phyloP scores from a whole-genome alignment of 2,329 filamentous ascomycete species.

The Sporothrix pallida region DNA sequence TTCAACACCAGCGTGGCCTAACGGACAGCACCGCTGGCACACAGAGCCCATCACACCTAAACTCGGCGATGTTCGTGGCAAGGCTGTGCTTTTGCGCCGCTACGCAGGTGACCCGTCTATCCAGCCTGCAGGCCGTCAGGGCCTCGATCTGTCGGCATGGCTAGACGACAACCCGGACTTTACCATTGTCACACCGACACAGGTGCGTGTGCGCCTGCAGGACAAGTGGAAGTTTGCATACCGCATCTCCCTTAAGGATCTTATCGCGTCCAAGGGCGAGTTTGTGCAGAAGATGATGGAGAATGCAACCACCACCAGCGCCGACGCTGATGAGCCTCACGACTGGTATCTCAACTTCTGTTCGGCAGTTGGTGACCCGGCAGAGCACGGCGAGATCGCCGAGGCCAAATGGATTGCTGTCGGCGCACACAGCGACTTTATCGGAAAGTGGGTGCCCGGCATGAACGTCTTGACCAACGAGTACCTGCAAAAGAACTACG shows the following conservation, averaged over 20 bases:
- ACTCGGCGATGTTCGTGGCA: constrained; percentile 67
- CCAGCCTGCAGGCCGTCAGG: constrained; percentile 42
- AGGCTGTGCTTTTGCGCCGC: constrained; percentile 70
- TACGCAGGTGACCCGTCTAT: constrained; percentile 54
- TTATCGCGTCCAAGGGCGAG: constrained; percentile 49
- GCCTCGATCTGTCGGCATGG: constrained; percentile 57
- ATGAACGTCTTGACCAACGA: constrained; percentile 50
- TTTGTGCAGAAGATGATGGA: constrained; percentile 49
- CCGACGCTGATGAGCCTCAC: constrained; percentile 39
- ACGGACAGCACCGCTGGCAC: constrained; percentile 60
- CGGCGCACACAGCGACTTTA: constrained; percentile 50
- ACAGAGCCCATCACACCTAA: constrained; percentile 63
- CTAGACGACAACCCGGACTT: constrained; percentile 69
- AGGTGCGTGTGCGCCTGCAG: constrained; percentile 50
- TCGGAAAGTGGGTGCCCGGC: constrained; percentile 50
- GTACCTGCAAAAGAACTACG: constrained; percentile 41
- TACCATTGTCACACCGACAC: constrained; percentile 50
- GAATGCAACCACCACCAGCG: constrained; percentile 41
- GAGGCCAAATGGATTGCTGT: constrained; percentile 53
- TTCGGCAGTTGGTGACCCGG: constrained; percentile 49
- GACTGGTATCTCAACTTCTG: constrained; percentile 48
- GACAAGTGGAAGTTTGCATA: constrained; percentile 54
- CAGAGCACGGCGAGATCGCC: constrained; percentile 47
- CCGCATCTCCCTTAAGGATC: constrained; percentile 46
- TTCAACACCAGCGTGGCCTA: constrained; percentile 43